Conservation (phyloP, 306 rosid species). For the Dalbergia oliveri region DNA sequence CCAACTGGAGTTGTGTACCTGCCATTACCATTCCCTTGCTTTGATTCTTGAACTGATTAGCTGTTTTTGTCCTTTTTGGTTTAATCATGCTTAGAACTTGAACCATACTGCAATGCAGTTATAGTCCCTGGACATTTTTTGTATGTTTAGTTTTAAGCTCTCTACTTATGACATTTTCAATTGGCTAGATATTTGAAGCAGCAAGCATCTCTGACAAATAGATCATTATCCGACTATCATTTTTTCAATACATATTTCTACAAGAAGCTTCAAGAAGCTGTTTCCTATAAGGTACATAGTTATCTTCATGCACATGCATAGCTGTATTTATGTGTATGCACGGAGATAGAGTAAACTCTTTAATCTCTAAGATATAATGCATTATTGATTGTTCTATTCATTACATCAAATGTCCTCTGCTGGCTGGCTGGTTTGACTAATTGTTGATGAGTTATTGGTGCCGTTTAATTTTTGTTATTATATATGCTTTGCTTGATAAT, state of each 20-base stretch:
- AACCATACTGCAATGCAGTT: conserved; percentile 12
- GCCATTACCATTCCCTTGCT: conserved; percentile 14
- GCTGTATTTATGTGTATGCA: conserved; percentile 33
- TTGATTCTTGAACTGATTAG: conserved; percentile 17
- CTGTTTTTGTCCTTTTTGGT: conserved; percentile 17
- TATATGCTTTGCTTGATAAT: conserved; percentile 10
- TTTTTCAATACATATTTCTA: conserved; percentile 93
- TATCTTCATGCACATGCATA: conserved; percentile 21
- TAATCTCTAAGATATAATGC: conserved; percentile 22
- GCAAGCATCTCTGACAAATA: conserved; percentile 66
- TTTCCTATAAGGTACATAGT: conserved; percentile 71
- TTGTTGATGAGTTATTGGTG: conserved; percentile 25
- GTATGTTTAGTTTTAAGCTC: conserved; percentile 33
- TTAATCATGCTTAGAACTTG: conserved; percentile 26
- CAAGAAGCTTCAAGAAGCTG: conserved; percentile 88
- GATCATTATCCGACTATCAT: conserved; percentile 68
- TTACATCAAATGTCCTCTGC: conserved; percentile 11
- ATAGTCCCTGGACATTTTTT: conserved; percentile 32
- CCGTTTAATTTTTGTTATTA: not conserved
- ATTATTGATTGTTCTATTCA: conserved; percentile 18
- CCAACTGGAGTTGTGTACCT: not conserved
- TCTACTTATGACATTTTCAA: conserved; percentile 33
- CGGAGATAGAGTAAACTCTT: conserved; percentile 15
- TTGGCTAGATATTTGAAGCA: conserved; percentile 81
- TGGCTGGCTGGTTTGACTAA: conserved; percentile 19